Evolutionary conservation across 2,329 filamentous ascomycete genomes (phyloP), one percentile per base, ranked within the genome.

Genomic region (Fusarium avenaceum): DNA sequence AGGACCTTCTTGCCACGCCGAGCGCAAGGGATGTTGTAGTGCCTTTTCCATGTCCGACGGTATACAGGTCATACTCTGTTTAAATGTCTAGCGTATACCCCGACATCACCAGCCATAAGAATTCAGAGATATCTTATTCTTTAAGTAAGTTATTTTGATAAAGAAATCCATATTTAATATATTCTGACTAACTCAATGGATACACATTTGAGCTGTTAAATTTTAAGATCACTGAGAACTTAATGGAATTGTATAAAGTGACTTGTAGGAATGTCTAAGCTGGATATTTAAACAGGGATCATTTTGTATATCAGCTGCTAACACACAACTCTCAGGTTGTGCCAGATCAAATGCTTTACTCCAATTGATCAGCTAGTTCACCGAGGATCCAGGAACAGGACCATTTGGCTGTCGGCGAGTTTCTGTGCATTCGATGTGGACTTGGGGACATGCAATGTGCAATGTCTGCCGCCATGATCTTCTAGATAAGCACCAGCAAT

Each of bases 341-440:
- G 48, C 57, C 49, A 67, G 56, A 67, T 69, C 48, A 26, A 62
- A 67, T 42, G 43, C 57, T 59, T 45, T 57, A 38, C 51, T 64
- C 60, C 54, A 65, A 73, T 70, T 74, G 69, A 71, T 62, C 69
- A 59, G 72, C 59, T 57, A 63, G 55, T 57, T 74, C 72, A 74
- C 70, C 72, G 72, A 72, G 69, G 52, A 74, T 72, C 68, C 72
- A 74, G 72, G 72, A 74, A 74, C 70, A 70, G 57, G 50, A 46
- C 61, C 49, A 60, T 55, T 50, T 54, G 33, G 55, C 53, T 46
- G 47, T 46, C 54, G 55, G 42, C 42, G 48, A 47, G 45, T 54
- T 63, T 60, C 35, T 52, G 55, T 71, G 57, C 52, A 52, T 57
- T 55, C 49, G 38, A 40, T 38, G 50, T 44, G 50, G 63, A 43